Conservation (phyloP, 352 stramenopile genomes). For the Pythium insidiosum region DNA sequence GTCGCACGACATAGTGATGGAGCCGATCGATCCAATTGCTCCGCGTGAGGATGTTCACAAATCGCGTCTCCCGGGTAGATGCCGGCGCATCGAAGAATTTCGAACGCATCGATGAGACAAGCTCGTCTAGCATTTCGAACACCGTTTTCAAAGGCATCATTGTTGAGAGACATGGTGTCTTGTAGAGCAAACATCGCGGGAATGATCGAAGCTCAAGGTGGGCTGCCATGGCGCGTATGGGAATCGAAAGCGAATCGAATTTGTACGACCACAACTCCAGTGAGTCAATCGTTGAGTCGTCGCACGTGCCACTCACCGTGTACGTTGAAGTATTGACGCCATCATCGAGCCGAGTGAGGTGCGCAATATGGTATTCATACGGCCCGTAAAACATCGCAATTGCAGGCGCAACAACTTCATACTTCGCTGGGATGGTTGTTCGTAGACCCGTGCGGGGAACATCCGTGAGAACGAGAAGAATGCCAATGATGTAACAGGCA, state of each 20-base stretch:
- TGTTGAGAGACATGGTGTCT: background rate
- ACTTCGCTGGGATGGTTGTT: background rate
- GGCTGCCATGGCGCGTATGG: background rate
- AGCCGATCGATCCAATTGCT: constrained; percentile 13
- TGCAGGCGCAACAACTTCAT: background rate
- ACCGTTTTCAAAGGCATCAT: background rate
- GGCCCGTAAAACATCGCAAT: background rate
- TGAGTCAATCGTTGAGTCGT: background rate
- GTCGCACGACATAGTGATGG: constrained; percentile 5
- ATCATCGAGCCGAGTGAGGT: too few relatives aligned
- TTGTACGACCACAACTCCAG: constrained; percentile 1
- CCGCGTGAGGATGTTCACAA: constrained; percentile 1
- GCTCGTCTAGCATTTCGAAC: constrained; percentile 11
- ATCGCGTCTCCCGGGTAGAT: background rate
- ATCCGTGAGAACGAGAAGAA: background rate
- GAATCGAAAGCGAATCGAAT: constrained; percentile 1
- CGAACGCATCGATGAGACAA: background rate
- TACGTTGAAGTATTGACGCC: background rate
- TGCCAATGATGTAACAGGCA: background rate
- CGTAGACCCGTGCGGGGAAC: background rate
- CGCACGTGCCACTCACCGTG: background rate
- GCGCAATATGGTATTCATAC: background rate
- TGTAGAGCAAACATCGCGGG: constrained; percentile 12
- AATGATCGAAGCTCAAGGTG: constrained; percentile 5
- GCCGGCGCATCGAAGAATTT: background rate